Evolutionary conservation across 129 eudicot genomes (phyloP), one percentile per base, ranked within the genome.

Genomic region (Deinandra increscens): DNA sequence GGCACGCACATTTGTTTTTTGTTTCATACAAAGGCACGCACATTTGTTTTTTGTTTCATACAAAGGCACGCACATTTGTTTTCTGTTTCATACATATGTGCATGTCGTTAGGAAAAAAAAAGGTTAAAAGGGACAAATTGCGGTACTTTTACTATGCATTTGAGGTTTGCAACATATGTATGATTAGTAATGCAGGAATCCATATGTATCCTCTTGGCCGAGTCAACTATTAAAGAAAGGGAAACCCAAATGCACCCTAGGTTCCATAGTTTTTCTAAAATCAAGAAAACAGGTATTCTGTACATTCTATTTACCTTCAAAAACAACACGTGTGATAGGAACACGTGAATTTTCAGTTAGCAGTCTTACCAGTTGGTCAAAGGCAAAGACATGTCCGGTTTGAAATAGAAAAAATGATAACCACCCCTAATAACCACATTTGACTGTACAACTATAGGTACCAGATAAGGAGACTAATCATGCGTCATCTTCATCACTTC

Each of bases 401-500:
- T 6, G 31, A 17, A 33, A 15, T 19, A 38, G 8, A 69, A 19
- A 46, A 54, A 9, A 54, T 51, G 9, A 18, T 18, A 51, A 12
- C 36, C 61, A 54, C 15, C 36, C 61, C 61, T 54, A 54, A 11
- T 22, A 22, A 22, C 61, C 61, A 54, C 36, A 23, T 54, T 20
- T 6, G 61, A 60, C 80, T 76, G 69, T 76, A 76, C 75, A 76
- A 6, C 10, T 50, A 54, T 54, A 54, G 34, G 36, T 7, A 75
- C 29, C 51, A 54, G 62, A 22, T 54, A 14, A 54, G 37, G 37
- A 65, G 62, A 66, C 15, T 7, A 42, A 54, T 78, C 76, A 69
- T 8, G 38, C 81, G 12, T 87, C 97, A 13, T 87, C 97, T 17
- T 70, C 73, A 39, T 81, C 95, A 39, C 88, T 82, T 71, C 81